Base-by-base conservation (phyloP, 176 grass and related monocot genomes). In the Musa itinerans region DNA sequence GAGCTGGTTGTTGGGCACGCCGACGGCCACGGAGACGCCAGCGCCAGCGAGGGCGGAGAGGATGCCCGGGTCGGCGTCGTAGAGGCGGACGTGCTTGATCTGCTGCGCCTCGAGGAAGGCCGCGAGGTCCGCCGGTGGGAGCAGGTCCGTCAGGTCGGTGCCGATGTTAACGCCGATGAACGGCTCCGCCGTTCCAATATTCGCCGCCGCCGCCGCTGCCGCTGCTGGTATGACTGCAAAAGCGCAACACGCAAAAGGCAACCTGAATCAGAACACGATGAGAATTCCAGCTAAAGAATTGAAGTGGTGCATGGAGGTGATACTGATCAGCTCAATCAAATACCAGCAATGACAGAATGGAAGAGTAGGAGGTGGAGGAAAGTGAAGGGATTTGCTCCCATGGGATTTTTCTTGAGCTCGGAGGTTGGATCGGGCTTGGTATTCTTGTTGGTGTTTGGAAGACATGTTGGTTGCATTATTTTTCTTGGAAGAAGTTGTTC, bases 131-230 rank as follows among this genome's bases (percentile, higher is more conserved):
- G 80, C 74, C 20, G 95, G 88, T 20, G 90, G 79, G 57, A 99
- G 82, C 27, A 99, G 88, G 83, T 85, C 86, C 69, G 95, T 87
- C 51, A 94, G 88, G 54, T 78, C 85, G 59, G 90, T 99, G 51
- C 95, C 95, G 48, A 99, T 86, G 77, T 84, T 94, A 19, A 99
- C 90, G 62, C 95, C 95, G 20, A 99, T 80, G 80, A 87, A 99
- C 20, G 90, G 86, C 8, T 75, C 54, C 17, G 58, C 76, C 19
- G 22, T 67, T 64, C 52, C 62, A 71, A 27, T 64, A 34, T n/a
- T 17, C 69, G 51, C 67, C 15, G 68, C 80, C 76, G 68, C 15
- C 8, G 73, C 54, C 24, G 24, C 24, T n/a, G 68, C 15, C 8
- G 73, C 54, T 1, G 24, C 24, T n/a, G 26, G 54, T 75, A 14